Percentiles rank a stretch among this genome's conserved stretches.
Evolutionary conservation across 805 yeast genomes (phyloP).

Genomic region (Candida awuae): DNA sequence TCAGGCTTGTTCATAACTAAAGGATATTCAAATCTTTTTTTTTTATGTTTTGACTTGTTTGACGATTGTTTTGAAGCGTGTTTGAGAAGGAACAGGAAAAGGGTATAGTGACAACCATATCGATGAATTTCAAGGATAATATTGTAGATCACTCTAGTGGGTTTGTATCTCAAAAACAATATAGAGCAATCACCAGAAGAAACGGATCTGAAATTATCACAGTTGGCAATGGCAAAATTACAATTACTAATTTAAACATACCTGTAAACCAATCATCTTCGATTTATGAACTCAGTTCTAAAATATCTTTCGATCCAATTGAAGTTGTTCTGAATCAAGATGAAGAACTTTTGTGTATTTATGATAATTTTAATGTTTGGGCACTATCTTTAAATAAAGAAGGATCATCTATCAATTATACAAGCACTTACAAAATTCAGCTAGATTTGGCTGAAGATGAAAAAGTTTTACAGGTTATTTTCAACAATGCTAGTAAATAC

Average conservation of each 20-base stretch:
- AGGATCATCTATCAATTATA: constrained; percentile 15
- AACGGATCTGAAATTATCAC: constrained; percentile 25
- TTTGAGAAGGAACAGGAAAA: no score
- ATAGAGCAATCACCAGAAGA: constrained; percentile 20
- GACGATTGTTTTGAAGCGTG: no score
- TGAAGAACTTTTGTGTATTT: constrained; percentile 25
- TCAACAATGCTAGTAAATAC: constrained; percentile 38
- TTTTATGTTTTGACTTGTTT: no score
- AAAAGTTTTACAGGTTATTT: constrained; percentile 31
- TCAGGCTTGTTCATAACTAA: no score
- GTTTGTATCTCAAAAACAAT: constrained; percentile 13
- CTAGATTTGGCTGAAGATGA: constrained; percentile 15
- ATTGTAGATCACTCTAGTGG: constrained; percentile 5
- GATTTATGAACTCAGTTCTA: constrained; percentile 9
- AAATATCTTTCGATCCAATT: constrained; percentile 21
- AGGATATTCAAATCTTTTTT: no score
- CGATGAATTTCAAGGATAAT: not conserved
- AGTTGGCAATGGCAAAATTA: constrained; percentile 15
- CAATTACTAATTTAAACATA: constrained; percentile 14
- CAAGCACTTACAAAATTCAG: constrained; percentile 9
- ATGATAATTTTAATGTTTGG: constrained; percentile 15
- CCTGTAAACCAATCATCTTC: not conserved
- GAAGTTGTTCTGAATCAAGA: constrained; percentile 17
- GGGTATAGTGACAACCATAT: not conserved
- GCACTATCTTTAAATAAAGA: constrained; percentile 16